These are phyloP conservation scores for Hypoxylon sp. DNA, from an alignment of 2,329 filamentous ascomycete species.

Conservation along the genomic window DNA sequence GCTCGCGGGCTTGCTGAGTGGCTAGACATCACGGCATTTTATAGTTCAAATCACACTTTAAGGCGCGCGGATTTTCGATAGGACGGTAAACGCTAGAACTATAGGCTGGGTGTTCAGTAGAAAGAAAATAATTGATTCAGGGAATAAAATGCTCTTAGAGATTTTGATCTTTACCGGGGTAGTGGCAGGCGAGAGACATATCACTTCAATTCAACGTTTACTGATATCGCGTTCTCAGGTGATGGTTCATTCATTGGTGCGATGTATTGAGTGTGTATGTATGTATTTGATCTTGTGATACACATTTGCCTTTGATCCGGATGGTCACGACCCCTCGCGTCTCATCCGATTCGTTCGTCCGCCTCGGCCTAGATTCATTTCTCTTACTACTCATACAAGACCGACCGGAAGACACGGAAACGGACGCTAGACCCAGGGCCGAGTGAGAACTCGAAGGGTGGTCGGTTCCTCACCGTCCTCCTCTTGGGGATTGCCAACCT, in stretches of 20 bases:
- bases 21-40: too few relatives aligned
- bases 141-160: conserved; percentile 1
- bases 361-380: not conserved
- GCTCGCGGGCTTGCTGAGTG: not conserved
- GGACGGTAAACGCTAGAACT: too few relatives aligned
- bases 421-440: not conserved
- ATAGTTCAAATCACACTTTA: too few relatives aligned
- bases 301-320: not conserved
- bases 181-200: conserved; percentile 4
- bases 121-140: not conserved
- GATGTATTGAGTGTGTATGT: not conserved
- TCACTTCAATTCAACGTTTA: conserved; percentile 11
- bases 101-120: too few relatives aligned
- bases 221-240: conserved; percentile 2
- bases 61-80: too few relatives aligned
- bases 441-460: not conserved
- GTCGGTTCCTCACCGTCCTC: not conserved
- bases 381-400: not conserved
- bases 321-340: not conserved
- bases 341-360: not conserved
- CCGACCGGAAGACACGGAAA: not conserved
- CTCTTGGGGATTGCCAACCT: not conserved
- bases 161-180: not conserved
- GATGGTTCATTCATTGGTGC: not conserved
- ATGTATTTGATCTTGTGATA: conserved; percentile 19